Base-by-base conservation (phyloP, 768 basidiomycete species). In the Auriscalpium vulgare region DNA sequence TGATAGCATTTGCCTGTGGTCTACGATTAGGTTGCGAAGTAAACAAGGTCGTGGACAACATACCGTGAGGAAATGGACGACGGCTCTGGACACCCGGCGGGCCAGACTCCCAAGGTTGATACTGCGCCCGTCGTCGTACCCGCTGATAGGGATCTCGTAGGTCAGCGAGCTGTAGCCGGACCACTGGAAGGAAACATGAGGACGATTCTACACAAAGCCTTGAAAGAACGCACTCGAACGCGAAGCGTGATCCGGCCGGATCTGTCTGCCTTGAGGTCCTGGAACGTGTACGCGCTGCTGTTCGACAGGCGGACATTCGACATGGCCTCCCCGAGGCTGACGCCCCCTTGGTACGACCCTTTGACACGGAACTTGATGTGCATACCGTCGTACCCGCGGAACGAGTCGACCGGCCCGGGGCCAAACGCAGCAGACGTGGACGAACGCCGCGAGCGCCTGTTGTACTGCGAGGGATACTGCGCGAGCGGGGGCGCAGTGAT, bases 61-160 rank as follows among this genome's bases (percentile, higher is more conserved):
- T 57, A 61, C 61, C 21, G 47, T 40, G 49, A 62, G 61, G 38
- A 62, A 62, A 37, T 62, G 61, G 40, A 55, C 56, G 37, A 62
- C 55, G 11, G 61, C 61, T 47, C 61, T 53, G 37, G 56, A 35
- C 17, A 57, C 37, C 34, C 61, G 61, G 14, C 61, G 61, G 4
- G 51, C 59, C 46, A 62, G 56, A 47, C 61, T 62, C 48, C 53
- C 53, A 4, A 54, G 9, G 35, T 61, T 43, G 13, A 61, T 44
- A 9, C n/a, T 43, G 2, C 61, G 40, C 13, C 40, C 40, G 47
- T 29, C 61, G 6, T 53, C 44, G 23, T 50, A 56, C 9, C 54
- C 54, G 29, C 53, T 62, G 11, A 62, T 21, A 2, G 61, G 61
- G 8, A 62, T 62, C 19, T 53, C 51, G 16, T 62, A 62, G 1